Evolutionary conservation across 257 asterid genomes (phyloP).

Genomic region (Solanum bulbocastanum): DNA sequence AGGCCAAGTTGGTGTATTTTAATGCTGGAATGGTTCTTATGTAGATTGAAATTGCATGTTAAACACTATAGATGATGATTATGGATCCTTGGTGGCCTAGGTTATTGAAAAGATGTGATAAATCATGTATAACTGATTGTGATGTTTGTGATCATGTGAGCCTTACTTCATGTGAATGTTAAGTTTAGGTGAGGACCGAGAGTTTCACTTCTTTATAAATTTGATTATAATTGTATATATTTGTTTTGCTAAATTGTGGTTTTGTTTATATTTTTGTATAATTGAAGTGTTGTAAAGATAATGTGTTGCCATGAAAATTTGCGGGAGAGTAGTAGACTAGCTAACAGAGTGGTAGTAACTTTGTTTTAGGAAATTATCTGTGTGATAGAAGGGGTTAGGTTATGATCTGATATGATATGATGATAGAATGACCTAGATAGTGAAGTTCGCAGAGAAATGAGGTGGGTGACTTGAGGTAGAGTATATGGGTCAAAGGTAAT

Average conservation of each 20-base stretch:
- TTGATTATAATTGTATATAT: background rate
- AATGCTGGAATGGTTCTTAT: background rate
- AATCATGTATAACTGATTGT: background rate
- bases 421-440: background rate
- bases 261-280: too few relatives aligned
- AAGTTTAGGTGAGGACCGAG: background rate
- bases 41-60: background rate
- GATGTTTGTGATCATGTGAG: background rate
- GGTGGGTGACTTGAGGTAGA: background rate
- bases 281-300: background rate
- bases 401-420: too few relatives aligned
- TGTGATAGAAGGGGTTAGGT: too few relatives aligned
- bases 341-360: background rate
- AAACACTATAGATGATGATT: background rate
- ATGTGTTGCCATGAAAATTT: too few relatives aligned
- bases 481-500: background rate
- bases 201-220: too few relatives aligned
- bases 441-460: background rate
- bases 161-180: background rate
- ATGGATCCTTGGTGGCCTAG: background rate
- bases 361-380: too few relatives aligned
- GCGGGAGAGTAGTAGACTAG: background rate
- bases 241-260: background rate
- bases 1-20: background rate
- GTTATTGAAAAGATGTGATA: background rate